Conservation (phyloP, 495 filamentous ascomycete species). For the Daldinia decipiens region DNA sequence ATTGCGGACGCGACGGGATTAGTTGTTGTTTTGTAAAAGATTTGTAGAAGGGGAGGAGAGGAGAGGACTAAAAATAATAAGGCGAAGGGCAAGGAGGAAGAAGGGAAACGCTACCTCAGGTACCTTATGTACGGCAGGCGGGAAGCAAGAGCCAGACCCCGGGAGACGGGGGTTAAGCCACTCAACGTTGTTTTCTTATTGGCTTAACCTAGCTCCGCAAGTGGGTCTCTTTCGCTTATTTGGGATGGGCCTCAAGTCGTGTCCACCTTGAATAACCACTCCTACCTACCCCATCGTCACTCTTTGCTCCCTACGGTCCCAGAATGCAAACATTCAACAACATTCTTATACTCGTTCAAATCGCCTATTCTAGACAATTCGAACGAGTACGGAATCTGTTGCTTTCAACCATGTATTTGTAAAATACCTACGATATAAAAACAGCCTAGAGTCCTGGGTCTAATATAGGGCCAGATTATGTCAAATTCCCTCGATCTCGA, state of each 20-base stretch:
- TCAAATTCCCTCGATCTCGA: constrained; percentile 46
- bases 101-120: constrained; percentile 52
- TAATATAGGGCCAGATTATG: constrained; percentile 24
- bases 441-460: constrained; percentile 5
- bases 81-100: constrained; percentile 46
- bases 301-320: constrained; percentile 34
- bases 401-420: neutral
- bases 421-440: constrained; percentile 21
- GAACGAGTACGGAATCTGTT: constrained; percentile 38
- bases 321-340: constrained; percentile 34
- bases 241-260: constrained; percentile 50
- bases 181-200: constrained; percentile 41
- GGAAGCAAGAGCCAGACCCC: constrained; percentile 45
- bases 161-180: constrained; percentile 46
- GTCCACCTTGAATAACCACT: constrained; percentile 47
- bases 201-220: constrained; percentile 39
- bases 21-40: constrained; percentile 42
- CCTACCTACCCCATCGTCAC: constrained; percentile 49
- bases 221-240: constrained; percentile 47
- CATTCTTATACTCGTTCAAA: constrained; percentile 55
- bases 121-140: constrained; percentile 45
- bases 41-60: constrained; percentile 50
- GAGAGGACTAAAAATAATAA: constrained; percentile 52
- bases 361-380: constrained; percentile 48
- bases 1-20: constrained; percentile 33